These are phyloP conservation scores for Colletotrichum costaricense DNA, from an alignment of 2,329 filamentous ascomycete species.

Conservation along the genomic window DNA sequence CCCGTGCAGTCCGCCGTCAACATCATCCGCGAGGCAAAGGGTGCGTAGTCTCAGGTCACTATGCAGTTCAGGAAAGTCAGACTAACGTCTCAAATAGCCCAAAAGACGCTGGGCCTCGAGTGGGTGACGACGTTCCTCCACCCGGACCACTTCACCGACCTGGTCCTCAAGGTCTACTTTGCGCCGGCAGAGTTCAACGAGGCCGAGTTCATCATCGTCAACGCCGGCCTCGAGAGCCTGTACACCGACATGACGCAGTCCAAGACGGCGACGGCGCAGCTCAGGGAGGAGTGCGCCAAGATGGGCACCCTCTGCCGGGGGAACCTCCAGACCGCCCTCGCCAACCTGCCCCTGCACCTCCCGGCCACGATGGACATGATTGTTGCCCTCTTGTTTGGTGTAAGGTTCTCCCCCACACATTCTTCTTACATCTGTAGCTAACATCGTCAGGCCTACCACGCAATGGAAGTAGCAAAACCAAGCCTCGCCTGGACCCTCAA, in stretches of 20 bases:
- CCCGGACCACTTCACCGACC: constrained; percentile 44
- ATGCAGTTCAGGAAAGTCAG: too few relatives aligned
- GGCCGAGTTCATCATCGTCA: constrained; percentile 47
- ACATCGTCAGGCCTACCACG: constrained; percentile 42
- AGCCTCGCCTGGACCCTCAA: constrained; percentile 45
- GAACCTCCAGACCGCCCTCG: constrained; percentile 46
- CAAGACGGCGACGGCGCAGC: constrained; percentile 13
- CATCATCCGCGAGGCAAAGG: constrained; percentile 31
- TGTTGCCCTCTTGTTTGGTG: constrained; percentile 31
- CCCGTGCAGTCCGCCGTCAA: constrained; percentile 33
- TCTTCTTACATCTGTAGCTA: background rate
- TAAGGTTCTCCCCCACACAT: too few relatives aligned
- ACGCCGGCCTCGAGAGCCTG: constrained; percentile 45
- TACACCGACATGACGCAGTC: constrained; percentile 40
- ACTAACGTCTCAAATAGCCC: constrained; percentile 4
- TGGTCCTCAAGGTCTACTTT: constrained; percentile 47
- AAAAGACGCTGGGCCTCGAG: constrained; percentile 26
- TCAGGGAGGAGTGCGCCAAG: constrained; percentile 39
- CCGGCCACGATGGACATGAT: constrained; percentile 44
- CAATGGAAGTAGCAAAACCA: constrained; percentile 47
- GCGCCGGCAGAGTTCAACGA: constrained; percentile 44
- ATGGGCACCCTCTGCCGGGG: constrained; percentile 41
- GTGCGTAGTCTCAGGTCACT: background rate
- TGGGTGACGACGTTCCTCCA: constrained; percentile 46
- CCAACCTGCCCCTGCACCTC: constrained; percentile 46